Conservation (phyloP, 2,329 filamentous ascomycete genomes). For the Elsinoe arachidis region DNA sequence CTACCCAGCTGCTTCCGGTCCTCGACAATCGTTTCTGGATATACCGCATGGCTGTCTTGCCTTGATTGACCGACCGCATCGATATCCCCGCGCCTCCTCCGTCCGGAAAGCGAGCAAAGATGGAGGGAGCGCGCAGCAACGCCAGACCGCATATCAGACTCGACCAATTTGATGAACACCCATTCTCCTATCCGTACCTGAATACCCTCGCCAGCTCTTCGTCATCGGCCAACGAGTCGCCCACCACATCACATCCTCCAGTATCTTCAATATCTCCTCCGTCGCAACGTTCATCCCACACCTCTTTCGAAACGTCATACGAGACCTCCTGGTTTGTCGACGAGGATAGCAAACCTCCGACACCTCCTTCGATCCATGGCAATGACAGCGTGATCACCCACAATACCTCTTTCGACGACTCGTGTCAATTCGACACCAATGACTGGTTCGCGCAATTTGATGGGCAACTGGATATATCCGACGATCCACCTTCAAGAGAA, state of each 20-base stretch:
- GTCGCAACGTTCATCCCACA: constrained; percentile 8
- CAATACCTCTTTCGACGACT: neutral
- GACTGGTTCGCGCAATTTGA: constrained; percentile 30
- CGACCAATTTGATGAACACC: constrained; percentile 10
- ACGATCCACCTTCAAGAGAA: constrained; percentile 27
- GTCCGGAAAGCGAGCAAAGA: constrained; percentile 2
- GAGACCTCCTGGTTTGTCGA: constrained; percentile 12
- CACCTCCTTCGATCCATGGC: neutral
- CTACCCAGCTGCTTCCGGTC: neutral
- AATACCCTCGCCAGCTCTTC: neutral
- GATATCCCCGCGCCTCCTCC: neutral
- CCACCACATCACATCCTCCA: neutral
- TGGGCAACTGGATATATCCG: constrained; percentile 23
- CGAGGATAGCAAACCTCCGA: constrained; percentile 1
- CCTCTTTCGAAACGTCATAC: constrained; percentile 6
- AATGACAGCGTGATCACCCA: constrained; percentile 3
- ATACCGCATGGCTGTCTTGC: neutral
- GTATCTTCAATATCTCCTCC: neutral
- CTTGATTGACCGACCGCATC: neutral
- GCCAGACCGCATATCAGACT: neutral
- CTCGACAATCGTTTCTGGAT: neutral
- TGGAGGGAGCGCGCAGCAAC: constrained; percentile 2
- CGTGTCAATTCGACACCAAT: constrained; percentile 20
- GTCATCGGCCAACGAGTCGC: constrained; percentile 9
- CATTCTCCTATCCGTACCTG: constrained; percentile 7